phyloP scores from a whole-genome alignment of 306 rosid species.

The Bauhinia variegata region DNA sequence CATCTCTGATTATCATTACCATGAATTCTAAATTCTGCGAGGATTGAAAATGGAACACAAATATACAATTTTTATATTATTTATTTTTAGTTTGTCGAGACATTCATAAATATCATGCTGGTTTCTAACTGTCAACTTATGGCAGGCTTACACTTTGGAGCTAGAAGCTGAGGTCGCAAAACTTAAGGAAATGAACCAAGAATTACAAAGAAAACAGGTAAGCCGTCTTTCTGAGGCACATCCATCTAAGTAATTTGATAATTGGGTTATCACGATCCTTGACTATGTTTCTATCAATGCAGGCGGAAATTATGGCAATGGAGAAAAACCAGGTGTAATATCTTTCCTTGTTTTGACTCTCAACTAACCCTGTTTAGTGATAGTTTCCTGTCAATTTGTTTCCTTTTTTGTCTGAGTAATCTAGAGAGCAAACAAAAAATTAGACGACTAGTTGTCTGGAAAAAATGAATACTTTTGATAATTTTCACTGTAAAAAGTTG shows the following conservation, averaged over 20 bases:
- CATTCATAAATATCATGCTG: not conserved
- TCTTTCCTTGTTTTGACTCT: not conserved
- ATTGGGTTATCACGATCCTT: conserved; percentile 8
- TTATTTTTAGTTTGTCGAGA: too few relatives aligned
- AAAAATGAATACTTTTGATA: conserved; percentile 8
- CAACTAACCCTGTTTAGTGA: too few relatives aligned
- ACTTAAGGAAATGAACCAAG: conserved; percentile 75
- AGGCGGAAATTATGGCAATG: conserved; percentile 69
- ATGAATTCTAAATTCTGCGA: too few relatives aligned
- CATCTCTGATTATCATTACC: not conserved
- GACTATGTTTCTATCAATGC: conserved; percentile 40
- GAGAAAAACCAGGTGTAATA: conserved; percentile 69
- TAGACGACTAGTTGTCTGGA: conserved; percentile 2
- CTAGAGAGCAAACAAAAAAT: too few relatives aligned
- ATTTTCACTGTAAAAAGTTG: not conserved
- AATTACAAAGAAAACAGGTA: conserved; percentile 80
- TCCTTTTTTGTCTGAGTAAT: not conserved
- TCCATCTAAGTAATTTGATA: conserved; percentile 12
- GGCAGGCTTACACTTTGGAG: conserved; percentile 90
- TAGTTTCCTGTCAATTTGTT: not conserved
- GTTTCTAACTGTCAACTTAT: conserved; percentile 27
- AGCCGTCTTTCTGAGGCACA: not conserved
- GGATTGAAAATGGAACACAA: too few relatives aligned
- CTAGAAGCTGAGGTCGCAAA: conserved; percentile 84
- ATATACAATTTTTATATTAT: too few relatives aligned